Evolutionary conservation across 1,284 basidiomycete species (phyloP).

Genomic region (Prillingera fragicola): DNA sequence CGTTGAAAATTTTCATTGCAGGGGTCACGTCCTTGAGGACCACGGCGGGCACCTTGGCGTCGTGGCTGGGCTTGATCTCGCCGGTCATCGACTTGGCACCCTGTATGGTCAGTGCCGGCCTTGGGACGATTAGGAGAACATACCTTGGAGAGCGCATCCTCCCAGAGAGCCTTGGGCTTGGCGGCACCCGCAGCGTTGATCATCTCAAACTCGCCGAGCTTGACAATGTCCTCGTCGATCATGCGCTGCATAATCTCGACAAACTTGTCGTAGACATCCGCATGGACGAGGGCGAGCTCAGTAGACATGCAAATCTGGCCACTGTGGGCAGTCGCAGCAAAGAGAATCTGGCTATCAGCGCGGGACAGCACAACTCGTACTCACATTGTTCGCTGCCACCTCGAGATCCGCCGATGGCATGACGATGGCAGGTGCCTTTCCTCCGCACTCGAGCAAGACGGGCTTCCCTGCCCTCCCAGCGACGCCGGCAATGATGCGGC

Average conservation of each 20-base stretch:
- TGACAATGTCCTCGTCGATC: background rate
- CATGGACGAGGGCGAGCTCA: conserved; percentile 58
- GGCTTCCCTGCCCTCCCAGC: background rate
- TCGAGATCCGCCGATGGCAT: background rate
- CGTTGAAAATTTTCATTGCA: conserved; percentile 6
- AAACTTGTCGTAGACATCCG: conserved; percentile 43
- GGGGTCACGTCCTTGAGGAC: too few species aligned
- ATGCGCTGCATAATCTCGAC: conserved; percentile 11
- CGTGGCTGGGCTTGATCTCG: too few species aligned
- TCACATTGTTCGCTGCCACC: background rate
- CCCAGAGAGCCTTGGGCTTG: background rate
- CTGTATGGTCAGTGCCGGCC: conserved; percentile 4
- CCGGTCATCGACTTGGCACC: too few species aligned
- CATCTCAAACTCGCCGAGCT: background rate
- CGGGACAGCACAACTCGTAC: too few species aligned
- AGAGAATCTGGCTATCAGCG: conserved; percentile 41
- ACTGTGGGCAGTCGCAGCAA: conserved; percentile 58
- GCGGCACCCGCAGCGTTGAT: background rate
- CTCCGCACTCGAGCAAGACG: background rate
- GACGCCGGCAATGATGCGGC: background rate
- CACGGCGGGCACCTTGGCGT: too few species aligned
- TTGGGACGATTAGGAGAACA: background rate
- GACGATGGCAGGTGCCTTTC: background rate
- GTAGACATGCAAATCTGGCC: conserved; percentile 67
- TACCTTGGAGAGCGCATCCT: background rate